A percentile compares a stretch with the other conserved stretches of the same genome.
These are phyloP conservation scores for Carpinus fangiana DNA, from an alignment of 306 rosid species.

Conservation along the genomic window DNA sequence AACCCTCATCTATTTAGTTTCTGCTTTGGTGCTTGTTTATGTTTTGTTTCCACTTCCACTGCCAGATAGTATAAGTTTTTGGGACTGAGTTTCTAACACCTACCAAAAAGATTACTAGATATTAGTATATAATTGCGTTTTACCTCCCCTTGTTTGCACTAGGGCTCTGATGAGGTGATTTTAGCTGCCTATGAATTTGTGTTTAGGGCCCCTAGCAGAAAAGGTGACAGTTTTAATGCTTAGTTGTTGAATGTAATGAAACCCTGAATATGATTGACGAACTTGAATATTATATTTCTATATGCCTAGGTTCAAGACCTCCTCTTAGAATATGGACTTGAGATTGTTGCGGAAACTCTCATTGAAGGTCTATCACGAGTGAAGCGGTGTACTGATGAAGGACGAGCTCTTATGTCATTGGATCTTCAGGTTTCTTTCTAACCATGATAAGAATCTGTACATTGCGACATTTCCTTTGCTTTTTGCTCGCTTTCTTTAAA, in stretches of 20 bases:
- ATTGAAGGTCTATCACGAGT: slow-evolving; percentile 94
- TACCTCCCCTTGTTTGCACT: neutral
- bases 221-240: neutral
- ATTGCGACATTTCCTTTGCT: neutral
- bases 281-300: slow-evolving; percentile 27
- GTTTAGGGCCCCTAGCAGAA: neutral
- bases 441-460: slow-evolving; percentile 11
- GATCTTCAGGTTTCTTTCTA: slow-evolving; percentile 78
- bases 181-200: neutral
- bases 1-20: neutral
- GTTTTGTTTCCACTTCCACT: neutral
- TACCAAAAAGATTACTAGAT: no score
- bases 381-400: slow-evolving; percentile 95
- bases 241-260: neutral
- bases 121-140: no score
- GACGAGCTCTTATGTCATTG: slow-evolving; percentile 94
- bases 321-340: slow-evolving; percentile 77
- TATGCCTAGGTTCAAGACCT: slow-evolving; percentile 65
- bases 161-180: neutral
- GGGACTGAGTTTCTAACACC: no score
- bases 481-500: slow-evolving; percentile 9
- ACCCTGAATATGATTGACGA: slow-evolving; percentile 18
- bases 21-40: neutral
- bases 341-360: slow-evolving; percentile 81
- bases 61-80: neutral